Percentiles rank a stretch among this genome's conserved stretches.
Evolutionary conservation across 148 eudicot genomes (phyloP).

Genomic region (Mesembryanthemum crystallinum): DNA sequence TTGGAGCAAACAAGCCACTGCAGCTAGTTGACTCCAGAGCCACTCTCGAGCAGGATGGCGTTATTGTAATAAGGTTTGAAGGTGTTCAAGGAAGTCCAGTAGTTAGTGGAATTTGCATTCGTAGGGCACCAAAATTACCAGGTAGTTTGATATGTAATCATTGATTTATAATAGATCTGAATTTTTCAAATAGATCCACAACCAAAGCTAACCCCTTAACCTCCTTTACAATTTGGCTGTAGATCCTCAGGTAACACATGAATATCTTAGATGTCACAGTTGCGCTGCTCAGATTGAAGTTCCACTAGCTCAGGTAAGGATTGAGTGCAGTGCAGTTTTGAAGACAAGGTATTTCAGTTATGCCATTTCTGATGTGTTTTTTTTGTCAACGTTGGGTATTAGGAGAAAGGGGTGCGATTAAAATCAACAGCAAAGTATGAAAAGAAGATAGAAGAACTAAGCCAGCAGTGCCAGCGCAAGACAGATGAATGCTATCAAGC

Average conservation of each 20-base stretch:
- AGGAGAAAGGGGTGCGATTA: conserved; percentile 47
- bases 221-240: conserved; percentile 10
- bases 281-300: conserved; percentile 68
- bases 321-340: conserved; percentile 4
- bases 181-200: neutral
- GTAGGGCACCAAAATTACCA: conserved; percentile 59
- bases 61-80: conserved; percentile 62
- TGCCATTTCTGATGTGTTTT: conserved; percentile 4
- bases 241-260: conserved; percentile 44
- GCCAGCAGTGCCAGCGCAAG: conserved; percentile 61
- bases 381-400: conserved; percentile 2
- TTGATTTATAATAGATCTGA: neutral
- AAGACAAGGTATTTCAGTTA: neutral
- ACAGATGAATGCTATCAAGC: conserved; percentile 94
- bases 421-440: conserved; percentile 69
- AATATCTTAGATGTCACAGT: conserved; percentile 53
- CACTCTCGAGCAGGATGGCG: conserved; percentile 60
- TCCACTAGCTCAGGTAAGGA: conserved; percentile 65
- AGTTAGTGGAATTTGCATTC: conserved; percentile 81
- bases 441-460: conserved; percentile 79
- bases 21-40: conserved; percentile 68
- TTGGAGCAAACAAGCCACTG: conserved; percentile 91
- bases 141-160: conserved; percentile 38
- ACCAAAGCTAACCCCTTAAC: conserved; percentile 2
- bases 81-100: conserved; percentile 71